A percentile compares a stretch with the other conserved stretches of the same genome.
phyloP scores from a whole-genome alignment of 176 grass and related monocot species.

The Phoenix dactylifera region DNA sequence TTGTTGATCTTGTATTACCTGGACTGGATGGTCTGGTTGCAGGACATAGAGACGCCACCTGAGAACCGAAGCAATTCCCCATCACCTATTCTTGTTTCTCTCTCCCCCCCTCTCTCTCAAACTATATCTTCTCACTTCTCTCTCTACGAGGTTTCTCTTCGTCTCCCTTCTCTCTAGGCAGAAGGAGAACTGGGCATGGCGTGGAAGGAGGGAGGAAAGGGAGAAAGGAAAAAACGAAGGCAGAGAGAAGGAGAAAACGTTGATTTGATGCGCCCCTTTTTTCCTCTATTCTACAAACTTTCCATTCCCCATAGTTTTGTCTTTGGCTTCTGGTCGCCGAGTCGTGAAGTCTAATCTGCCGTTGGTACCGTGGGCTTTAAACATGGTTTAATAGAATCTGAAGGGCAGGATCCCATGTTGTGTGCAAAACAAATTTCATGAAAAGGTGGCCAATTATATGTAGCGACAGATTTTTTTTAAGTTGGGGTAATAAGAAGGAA shows the following conservation, averaged over 20 bases:
- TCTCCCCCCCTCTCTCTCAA: neutral
- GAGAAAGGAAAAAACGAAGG: neutral
- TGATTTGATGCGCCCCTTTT: neutral
- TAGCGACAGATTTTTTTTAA: too few relatives aligned
- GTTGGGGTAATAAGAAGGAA: too few relatives aligned
- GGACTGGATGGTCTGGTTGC: neutral
- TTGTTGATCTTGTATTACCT: neutral
- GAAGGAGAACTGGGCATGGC: slow-evolving; percentile 1
- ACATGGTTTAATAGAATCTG: too few relatives aligned
- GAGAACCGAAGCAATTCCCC: slow-evolving; percentile 7
- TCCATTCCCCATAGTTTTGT: too few relatives aligned
- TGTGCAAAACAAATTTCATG: too few relatives aligned
- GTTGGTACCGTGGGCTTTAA: too few relatives aligned
- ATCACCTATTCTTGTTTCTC: neutral
- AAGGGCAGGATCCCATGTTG: too few relatives aligned
- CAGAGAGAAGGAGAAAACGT: neutral
- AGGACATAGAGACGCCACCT: too few relatives aligned
- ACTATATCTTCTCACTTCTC: slow-evolving; percentile 14
- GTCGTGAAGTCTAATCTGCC: too few relatives aligned
- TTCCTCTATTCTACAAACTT: too few relatives aligned
- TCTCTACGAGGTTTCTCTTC: neutral
- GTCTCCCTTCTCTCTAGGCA: neutral
- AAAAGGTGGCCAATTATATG: too few relatives aligned
- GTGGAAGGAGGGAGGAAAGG: slow-evolving; percentile 8
- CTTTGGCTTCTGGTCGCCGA: too few relatives aligned